Evolutionary conservation across 2,329 filamentous ascomycete genomes (phyloP).

Genomic region (Botryotinia globosa): DNA sequence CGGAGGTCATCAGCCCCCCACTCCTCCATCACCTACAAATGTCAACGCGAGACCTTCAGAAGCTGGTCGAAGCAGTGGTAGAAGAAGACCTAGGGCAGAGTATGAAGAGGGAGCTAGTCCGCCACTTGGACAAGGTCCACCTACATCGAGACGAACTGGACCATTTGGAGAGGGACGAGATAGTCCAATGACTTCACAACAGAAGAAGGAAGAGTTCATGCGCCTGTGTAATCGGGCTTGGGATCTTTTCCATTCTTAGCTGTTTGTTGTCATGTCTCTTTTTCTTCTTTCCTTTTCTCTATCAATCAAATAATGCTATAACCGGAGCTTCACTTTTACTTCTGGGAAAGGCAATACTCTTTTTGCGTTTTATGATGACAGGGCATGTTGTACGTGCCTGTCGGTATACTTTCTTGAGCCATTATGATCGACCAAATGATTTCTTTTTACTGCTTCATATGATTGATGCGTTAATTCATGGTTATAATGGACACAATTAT

Average conservation of each 20-base stretch:
- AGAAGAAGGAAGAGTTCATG: constrained; percentile 92
- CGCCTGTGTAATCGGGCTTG: constrained; percentile 83
- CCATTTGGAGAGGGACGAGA: constrained; percentile 81
- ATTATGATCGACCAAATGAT: neutral
- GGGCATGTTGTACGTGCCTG: constrained; percentile 11
- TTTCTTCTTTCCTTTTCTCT: neutral
- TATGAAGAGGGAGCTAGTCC: constrained; percentile 92
- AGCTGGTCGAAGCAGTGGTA: constrained; percentile 52
- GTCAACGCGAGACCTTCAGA: constrained; percentile 35
- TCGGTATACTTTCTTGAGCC: constrained; percentile 16
- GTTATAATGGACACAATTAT: constrained; percentile 15
- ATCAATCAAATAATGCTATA: constrained; percentile 5
- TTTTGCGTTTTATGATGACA: constrained; percentile 2
- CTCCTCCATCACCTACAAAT: constrained; percentile 59
- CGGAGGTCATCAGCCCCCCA: constrained; percentile 87
- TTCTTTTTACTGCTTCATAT: neutral
- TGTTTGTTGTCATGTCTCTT: neutral
- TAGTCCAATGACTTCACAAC: constrained; percentile 75
- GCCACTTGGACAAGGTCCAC: constrained; percentile 73
- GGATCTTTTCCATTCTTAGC: constrained; percentile 90
- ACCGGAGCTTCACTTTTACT: constrained; percentile 10
- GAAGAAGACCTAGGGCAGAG: constrained; percentile 79
- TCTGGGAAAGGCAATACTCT: constrained; percentile 13
- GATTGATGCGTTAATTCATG: constrained; percentile 10
- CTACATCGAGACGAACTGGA: constrained; percentile 53